phyloP scores from a whole-genome alignment of 2,329 filamentous ascomycete genomes.

The Monilinia fructicola region DNA sequence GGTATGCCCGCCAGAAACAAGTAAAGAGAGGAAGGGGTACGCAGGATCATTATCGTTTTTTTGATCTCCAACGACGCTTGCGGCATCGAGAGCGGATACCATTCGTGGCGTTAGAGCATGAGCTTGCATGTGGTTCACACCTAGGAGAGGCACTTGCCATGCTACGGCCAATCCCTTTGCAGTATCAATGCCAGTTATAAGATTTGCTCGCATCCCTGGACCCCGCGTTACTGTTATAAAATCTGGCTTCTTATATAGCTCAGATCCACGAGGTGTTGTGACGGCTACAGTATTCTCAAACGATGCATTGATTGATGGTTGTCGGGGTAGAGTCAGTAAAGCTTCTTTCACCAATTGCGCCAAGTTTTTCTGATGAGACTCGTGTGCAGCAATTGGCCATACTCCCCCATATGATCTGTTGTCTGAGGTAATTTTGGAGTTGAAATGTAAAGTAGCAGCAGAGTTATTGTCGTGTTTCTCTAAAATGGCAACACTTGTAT shows the following conservation, averaged over 20 bases:
- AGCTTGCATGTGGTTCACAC: constrained; percentile 96
- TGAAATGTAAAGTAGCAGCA: constrained; percentile 69
- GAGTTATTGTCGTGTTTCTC: constrained; percentile 49
- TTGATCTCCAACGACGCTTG: neutral
- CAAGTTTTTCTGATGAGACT: constrained; percentile 72
- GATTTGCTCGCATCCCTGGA: constrained; percentile 80
- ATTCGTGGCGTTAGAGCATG: constrained; percentile 87
- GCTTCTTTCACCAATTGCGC: constrained; percentile 67
- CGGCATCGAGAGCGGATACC: constrained; percentile 56
- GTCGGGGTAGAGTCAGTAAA: constrained; percentile 50
- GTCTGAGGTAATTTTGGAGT: constrained; percentile 79
- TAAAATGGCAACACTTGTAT: constrained; percentile 85
- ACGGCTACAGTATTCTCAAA: constrained; percentile 26
- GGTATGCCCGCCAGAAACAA: constrained; percentile 91
- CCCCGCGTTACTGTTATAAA: constrained; percentile 88
- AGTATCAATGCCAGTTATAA: constrained; percentile 74
- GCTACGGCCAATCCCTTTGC: constrained; percentile 86
- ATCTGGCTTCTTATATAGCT: constrained; percentile 59
- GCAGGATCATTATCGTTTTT: constrained; percentile 43
- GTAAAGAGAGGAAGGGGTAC: constrained; percentile 84
- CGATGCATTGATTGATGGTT: constrained; percentile 27
- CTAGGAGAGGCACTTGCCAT: constrained; percentile 79
- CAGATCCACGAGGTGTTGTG: constrained; percentile 28
- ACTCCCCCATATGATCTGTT: constrained; percentile 75
- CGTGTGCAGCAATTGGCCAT: constrained; percentile 71